These are phyloP conservation scores for Phanerodontia chrysosporium DNA, from an alignment of 768 basidiomycete genomes.

Conservation along the genomic window DNA sequence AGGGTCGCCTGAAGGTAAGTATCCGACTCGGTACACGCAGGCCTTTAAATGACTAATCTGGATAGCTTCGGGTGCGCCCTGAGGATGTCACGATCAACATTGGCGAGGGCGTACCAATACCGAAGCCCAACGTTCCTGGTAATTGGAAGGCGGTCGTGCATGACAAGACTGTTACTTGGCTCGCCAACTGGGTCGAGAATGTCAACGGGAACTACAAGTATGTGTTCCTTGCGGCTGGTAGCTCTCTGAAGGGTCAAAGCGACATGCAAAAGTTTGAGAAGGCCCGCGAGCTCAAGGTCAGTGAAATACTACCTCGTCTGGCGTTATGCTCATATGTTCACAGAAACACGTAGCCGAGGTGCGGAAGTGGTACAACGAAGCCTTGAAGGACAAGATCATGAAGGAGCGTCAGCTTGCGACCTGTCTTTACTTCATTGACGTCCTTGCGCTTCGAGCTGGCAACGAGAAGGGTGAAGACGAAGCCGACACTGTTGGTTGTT, in stretches of 20 bases:
- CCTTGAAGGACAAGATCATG: constrained; percentile 89
- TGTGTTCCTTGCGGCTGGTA: constrained; percentile 96
- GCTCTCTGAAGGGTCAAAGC: constrained; percentile 95
- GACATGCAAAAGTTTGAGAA: constrained; percentile 99
- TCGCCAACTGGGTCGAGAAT: constrained; percentile 99
- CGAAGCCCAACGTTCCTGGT: constrained; percentile 88
- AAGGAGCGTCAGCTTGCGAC: constrained; percentile 96
- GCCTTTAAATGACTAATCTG: not conserved
- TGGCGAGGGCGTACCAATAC: constrained; percentile 66
- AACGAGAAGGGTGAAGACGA: constrained; percentile 99
- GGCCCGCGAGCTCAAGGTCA: constrained; percentile 90
- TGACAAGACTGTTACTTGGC: constrained; percentile 97
- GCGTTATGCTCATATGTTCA: constrained; percentile 4
- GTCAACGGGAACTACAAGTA: constrained; percentile 95
- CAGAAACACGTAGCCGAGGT: constrained; percentile 91
- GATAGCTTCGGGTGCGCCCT: constrained; percentile 79
- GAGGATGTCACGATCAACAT: constrained; percentile 98
- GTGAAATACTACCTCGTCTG: not conserved
- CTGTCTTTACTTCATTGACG: constrained; percentile 98
- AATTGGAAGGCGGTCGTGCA: constrained; percentile 86
- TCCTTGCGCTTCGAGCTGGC: constrained; percentile 93
- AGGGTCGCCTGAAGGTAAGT: constrained; percentile 85
- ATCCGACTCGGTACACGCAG: not conserved
- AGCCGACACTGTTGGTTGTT: constrained; percentile 98
- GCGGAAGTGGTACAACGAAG: constrained; percentile 79